Conservation (phyloP, 1,139 yeast species). For the Meyerozyma sp. region DNA sequence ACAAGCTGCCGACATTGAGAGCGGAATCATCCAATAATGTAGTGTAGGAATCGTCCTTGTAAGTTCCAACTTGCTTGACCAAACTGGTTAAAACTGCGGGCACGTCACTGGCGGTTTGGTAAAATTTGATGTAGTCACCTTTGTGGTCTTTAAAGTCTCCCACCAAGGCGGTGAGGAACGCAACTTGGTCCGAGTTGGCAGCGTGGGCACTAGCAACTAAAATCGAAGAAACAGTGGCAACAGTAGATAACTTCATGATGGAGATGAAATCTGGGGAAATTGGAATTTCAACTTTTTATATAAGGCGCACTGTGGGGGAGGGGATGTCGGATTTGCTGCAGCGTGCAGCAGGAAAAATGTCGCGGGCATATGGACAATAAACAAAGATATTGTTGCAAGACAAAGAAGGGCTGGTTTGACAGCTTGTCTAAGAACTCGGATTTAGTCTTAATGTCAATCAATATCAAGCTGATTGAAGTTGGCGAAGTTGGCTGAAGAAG, state of each 20-base stretch:
- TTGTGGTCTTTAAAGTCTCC: conserved; percentile 25
- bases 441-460: too few species aligned
- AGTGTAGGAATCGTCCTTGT: conserved; percentile 36
- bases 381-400: not conserved
- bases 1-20: conserved; percentile 19
- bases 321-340: not conserved
- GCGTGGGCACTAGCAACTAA: conserved; percentile 18
- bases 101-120: conserved; percentile 28
- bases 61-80: conserved; percentile 34
- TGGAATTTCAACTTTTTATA: not conserved
- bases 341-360: not conserved
- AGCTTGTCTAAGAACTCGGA: too few species aligned
- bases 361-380: not conserved
- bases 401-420: not conserved
- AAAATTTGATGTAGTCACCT: conserved; percentile 21
- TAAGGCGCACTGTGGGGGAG: not conserved
- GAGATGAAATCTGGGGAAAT: conserved; percentile 1
- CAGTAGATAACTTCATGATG: conserved; percentile 16
- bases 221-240: conserved; percentile 9
- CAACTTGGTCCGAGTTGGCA: conserved; percentile 23
- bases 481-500: too few species aligned
- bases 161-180: conserved; percentile 37
- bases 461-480: too few species aligned
- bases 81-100: conserved; percentile 32
- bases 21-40: conserved; percentile 26